These are phyloP conservation scores for Magnaporthiopsis rhizophila DNA, from an alignment of 2,329 filamentous ascomycete species.

Conservation along the genomic window DNA sequence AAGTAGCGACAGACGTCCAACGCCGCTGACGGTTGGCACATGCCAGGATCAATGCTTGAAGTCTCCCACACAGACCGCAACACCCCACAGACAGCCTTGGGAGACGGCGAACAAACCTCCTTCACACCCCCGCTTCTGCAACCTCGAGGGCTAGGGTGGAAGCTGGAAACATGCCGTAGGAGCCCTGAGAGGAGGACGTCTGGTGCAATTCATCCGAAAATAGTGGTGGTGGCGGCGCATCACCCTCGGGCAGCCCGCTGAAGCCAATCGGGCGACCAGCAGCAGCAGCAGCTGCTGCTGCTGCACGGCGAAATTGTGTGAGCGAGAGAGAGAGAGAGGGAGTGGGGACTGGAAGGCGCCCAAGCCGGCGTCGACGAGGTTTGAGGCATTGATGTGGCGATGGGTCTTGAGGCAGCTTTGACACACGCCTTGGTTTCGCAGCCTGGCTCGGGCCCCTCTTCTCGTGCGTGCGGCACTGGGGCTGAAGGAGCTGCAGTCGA, in stretches of 20 bases:
- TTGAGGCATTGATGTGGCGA: conserved; percentile 20
- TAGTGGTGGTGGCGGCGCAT: background rate
- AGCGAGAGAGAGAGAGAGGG: conserved; percentile 1
- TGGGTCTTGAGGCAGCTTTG: conserved; percentile 26
- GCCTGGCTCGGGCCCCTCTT: conserved; percentile 8
- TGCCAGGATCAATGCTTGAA: background rate
- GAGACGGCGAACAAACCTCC: background rate
- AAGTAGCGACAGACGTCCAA: background rate
- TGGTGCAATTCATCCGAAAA: background rate
- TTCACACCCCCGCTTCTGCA: background rate
- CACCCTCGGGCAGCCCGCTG: background rate
- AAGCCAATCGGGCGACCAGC: background rate
- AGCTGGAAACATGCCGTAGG: background rate
- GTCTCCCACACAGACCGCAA: background rate
- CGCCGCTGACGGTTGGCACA: background rate
- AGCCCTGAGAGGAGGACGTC: background rate
- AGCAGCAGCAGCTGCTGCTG: no score
- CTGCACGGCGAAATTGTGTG: background rate
- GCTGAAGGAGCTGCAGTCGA: conserved; percentile 3
- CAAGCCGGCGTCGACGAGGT: conserved; percentile 18
- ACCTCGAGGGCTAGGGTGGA: background rate
- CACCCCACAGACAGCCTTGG: background rate
- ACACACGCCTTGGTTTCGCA: conserved; percentile 26
- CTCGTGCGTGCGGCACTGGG: background rate
- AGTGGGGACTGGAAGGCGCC: conserved; percentile 18